Conservation (phyloP, 371 early-diverging fungal genomes). For the Actinomucor elegans region DNA sequence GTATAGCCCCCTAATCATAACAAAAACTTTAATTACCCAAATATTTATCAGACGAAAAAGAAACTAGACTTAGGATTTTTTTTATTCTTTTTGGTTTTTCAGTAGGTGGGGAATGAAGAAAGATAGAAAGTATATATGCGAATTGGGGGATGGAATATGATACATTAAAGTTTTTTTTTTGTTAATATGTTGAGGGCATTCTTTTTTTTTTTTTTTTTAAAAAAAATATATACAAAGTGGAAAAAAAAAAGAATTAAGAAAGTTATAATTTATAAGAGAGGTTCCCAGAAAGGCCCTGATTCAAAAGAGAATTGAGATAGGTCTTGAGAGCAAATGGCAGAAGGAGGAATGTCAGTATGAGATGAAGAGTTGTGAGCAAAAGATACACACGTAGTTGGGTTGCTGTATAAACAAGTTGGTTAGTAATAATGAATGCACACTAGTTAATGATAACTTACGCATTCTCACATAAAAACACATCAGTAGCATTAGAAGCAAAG, state of each 20-base stretch:
- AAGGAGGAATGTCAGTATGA: conserved; percentile 28
- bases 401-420: neutral
- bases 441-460: conserved; percentile 20
- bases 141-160: too few species aligned
- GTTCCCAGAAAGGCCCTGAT: conserved; percentile 33
- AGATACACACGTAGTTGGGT: too few species aligned
- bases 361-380: too few species aligned
- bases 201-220: conserved; percentile 1
- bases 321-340: conserved; percentile 35
- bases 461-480: conserved; percentile 40
- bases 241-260: neutral
- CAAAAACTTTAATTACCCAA: too few species aligned
- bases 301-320: conserved; percentile 37
- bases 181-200: too few species aligned
- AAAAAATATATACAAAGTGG: conserved; percentile 1
- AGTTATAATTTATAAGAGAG: conserved; percentile 20
- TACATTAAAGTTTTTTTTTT: too few species aligned
- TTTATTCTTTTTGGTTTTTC: too few species aligned
- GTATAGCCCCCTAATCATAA: too few species aligned
- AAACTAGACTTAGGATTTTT: too few species aligned
- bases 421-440: neutral
- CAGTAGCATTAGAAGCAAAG: conserved; percentile 30
- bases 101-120: too few species aligned
- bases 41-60: too few species aligned
- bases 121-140: too few species aligned